Conservation (phyloP, 371 early-diverging fungal species). For the Blakeslea trispora region DNA sequence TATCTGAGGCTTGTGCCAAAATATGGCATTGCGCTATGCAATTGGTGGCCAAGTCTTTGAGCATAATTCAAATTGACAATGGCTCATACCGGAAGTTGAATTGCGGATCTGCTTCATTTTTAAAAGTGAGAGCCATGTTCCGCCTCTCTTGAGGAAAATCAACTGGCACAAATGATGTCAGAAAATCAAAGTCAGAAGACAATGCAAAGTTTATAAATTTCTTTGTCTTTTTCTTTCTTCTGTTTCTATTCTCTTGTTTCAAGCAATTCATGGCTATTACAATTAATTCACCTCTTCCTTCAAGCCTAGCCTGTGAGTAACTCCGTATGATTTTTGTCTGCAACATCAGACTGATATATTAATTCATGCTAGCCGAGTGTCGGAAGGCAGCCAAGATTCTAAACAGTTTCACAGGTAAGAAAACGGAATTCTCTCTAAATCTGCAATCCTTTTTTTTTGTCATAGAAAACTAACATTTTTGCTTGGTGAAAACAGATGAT, state of each 20-base stretch:
- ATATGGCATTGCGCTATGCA: too few relatives aligned
- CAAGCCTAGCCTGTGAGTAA: constrained; percentile 38
- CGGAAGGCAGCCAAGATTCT: constrained; percentile 65
- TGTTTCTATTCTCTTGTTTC: background rate
- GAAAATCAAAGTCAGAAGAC: too few relatives aligned
- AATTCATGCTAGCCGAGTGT: constrained; percentile 38
- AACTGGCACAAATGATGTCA: too few relatives aligned
- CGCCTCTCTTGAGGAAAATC: too few relatives aligned
- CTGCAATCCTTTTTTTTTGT: background rate
- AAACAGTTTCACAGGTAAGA: constrained; percentile 51
- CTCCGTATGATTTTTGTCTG: background rate
- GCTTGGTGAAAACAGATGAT: constrained; percentile 24
- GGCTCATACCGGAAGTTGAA: too few relatives aligned
- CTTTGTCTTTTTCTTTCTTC: background rate
- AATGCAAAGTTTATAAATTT: background rate
- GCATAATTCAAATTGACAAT: too few relatives aligned
- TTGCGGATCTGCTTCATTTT: too few relatives aligned
- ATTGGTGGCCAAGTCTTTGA: too few relatives aligned
- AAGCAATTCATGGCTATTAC: constrained; percentile 8
- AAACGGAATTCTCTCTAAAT: background rate
- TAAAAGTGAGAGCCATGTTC: too few relatives aligned
- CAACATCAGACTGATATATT: background rate
- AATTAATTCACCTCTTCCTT: constrained; percentile 44
- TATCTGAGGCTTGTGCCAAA: too few relatives aligned
- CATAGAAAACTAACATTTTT: too few relatives aligned